Conservation (phyloP, 257 asterid species). For the Salvia rosmarinus region DNA sequence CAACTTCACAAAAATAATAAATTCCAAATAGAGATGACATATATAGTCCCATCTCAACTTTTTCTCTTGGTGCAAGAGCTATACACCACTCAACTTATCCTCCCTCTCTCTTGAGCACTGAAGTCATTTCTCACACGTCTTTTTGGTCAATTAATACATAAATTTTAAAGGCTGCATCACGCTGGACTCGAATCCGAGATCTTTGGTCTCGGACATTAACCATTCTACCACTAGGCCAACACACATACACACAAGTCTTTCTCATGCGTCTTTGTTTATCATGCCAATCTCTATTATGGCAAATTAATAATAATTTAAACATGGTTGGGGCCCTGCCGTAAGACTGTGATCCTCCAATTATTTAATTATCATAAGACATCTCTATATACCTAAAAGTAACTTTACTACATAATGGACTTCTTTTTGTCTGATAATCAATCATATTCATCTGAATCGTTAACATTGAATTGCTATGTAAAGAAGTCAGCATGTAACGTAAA, state of each 20-base stretch:
- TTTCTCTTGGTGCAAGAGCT: slow-evolving; percentile 33
- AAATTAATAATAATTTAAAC: slow-evolving; percentile 11
- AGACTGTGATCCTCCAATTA: slow-evolving; percentile 15
- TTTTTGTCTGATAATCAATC: slow-evolving; percentile 7
- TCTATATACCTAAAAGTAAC: slow-evolving; percentile 16
- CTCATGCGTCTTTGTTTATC: slow-evolving; percentile 32
- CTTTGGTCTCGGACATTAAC: no score
- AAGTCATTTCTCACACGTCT: slow-evolving; percentile 30
- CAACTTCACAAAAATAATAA: neutral
- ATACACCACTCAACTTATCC: slow-evolving; percentile 31
- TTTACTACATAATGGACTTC: neutral
- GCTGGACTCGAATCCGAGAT: no score
- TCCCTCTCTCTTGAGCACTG: slow-evolving; percentile 7
- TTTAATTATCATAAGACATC: slow-evolving; percentile 18
- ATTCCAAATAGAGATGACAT: slow-evolving; percentile 3
- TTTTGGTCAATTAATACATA: no score
- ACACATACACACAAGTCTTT: no score
- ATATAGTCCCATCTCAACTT: neutral
- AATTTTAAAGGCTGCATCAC: no score
- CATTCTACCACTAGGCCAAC: no score
- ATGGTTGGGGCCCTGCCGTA: slow-evolving; percentile 22
- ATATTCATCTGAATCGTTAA: slow-evolving; percentile 28
- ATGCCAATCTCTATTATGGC: slow-evolving; percentile 27
- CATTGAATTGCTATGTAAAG: neutral
- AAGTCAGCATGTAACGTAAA: neutral